Conservation (phyloP, 257 asterid species). For the Solanum corneliomulleri region DNA sequence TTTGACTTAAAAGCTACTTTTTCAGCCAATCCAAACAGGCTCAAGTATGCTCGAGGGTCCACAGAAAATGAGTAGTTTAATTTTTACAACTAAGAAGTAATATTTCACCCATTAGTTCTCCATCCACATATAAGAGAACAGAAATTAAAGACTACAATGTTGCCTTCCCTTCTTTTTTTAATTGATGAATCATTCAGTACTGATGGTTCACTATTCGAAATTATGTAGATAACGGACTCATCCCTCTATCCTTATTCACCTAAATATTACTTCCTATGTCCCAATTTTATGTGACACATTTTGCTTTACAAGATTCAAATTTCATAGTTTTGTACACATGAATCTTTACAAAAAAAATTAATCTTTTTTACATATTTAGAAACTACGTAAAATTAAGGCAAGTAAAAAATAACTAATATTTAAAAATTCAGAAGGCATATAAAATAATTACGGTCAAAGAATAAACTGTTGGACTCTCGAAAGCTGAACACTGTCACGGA, state of each 20-base stretch:
- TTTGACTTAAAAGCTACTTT: no score
- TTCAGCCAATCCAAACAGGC: no score
- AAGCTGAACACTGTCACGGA: neutral
- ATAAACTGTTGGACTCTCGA: neutral
- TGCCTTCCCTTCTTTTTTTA: neutral
- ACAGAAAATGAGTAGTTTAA: neutral
- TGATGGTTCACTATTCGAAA: neutral
- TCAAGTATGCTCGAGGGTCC: neutral
- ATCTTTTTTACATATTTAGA: neutral
- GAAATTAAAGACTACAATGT: neutral
- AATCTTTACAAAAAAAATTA: neutral
- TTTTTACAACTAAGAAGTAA: neutral
- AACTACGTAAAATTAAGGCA: neutral
- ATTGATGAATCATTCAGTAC: neutral
- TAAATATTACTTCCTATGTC: neutral
- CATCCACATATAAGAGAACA: neutral
- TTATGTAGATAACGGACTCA: neutral
- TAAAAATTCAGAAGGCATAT: neutral
- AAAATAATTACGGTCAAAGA: neutral
- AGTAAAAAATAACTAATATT: neutral
- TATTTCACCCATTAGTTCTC: neutral
- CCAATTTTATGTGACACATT: neutral
- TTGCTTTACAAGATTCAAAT: neutral
- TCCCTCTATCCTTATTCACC: neutral
- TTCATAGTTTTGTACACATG: neutral